phyloP scores from a whole-genome alignment of 352 stramenopile species.

The Phytophthora quininea region DNA sequence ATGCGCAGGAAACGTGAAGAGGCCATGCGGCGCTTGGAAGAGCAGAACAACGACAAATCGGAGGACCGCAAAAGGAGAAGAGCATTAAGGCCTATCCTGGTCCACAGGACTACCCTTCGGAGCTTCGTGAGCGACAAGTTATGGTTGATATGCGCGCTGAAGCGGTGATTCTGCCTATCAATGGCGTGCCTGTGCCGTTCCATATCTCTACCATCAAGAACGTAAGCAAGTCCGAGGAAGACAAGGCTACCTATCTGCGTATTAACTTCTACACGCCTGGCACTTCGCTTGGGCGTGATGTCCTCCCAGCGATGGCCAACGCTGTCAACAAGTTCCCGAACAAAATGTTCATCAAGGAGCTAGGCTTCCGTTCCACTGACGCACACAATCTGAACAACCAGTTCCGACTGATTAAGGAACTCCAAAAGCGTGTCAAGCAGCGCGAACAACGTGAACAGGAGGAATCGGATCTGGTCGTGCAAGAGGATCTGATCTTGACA shows the following conservation, averaged over 20 bases:
- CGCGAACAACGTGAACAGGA: conserved; percentile 88
- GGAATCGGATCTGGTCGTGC: conserved; percentile 96
- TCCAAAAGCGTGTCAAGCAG: conserved; percentile 97
- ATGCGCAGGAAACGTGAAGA: conserved; percentile 90
- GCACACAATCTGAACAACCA: conserved; percentile 97
- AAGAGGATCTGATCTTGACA: conserved; percentile 92
- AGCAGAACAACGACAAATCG: conserved; percentile 85
- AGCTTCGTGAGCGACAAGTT: conserved; percentile 97
- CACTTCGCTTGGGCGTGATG: conserved; percentile 83
- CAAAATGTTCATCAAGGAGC: conserved; percentile 99
- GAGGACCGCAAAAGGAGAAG: conserved; percentile 84
- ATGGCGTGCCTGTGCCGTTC: conserved; percentile 98
- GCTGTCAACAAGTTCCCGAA: conserved; percentile 89
- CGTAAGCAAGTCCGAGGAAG: conserved; percentile 98
- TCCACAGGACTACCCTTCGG: conserved; percentile 94
- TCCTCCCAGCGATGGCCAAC: conserved; percentile 87
- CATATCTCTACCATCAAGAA: conserved; percentile 99
- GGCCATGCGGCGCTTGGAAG: conserved; percentile 84
- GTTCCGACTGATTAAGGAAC: conserved; percentile 97
- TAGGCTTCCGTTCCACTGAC: conserved; percentile 98
- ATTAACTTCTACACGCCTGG: conserved; percentile 99
- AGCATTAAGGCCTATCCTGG: conserved; percentile 92
- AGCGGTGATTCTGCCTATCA: conserved; percentile 98
- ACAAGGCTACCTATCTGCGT: conserved; percentile 96
- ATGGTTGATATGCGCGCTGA: conserved; percentile 99